A percentile compares a stretch with the other conserved stretches of the same genome.
Evolutionary conservation across 83 land plant species (phyloP).

Genomic region (Diphasiastrum complanatum): DNA sequence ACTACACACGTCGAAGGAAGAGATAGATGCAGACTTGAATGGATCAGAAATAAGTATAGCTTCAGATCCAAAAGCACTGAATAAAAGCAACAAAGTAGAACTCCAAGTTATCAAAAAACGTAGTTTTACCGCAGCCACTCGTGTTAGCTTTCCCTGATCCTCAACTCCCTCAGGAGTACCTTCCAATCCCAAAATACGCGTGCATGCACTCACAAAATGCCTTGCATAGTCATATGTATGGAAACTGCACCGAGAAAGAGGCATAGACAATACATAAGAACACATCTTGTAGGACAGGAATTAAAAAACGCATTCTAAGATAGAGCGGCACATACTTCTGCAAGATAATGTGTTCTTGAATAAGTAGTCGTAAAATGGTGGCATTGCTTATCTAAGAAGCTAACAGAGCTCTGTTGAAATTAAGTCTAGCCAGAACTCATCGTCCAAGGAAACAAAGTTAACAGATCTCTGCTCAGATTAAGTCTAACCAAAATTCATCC

Average conservation of each 20-base stretch:
- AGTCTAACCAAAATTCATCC: too few species aligned
- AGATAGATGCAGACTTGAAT: neutral
- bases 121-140: slow-evolving; percentile 92
- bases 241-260: slow-evolving; percentile 44
- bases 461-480: too few species aligned
- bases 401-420: too few species aligned
- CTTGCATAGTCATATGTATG: slow-evolving; percentile 99
- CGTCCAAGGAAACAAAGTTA: too few species aligned
- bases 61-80: neutral
- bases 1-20: slow-evolving; percentile 41
- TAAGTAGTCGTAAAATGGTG: too few species aligned
- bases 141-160: slow-evolving; percentile 90
- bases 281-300: neutral
- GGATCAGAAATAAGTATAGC: neutral
- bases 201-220: slow-evolving; percentile 98
- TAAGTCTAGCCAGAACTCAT: too few species aligned
- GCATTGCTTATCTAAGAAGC: too few species aligned
- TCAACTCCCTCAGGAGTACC: slow-evolving; percentile 99
- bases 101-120: too few species aligned
- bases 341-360: too few species aligned
- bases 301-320: neutral
- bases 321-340: too few species aligned
- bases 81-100: neutral
- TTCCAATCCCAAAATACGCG: slow-evolving; percentile 93
- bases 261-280: neutral